Evolutionary conservation across 2,329 filamentous ascomycete species (phyloP), one percentile per base, ranked within the genome.

Genomic region (Colletotrichum sansevieriae): DNA sequence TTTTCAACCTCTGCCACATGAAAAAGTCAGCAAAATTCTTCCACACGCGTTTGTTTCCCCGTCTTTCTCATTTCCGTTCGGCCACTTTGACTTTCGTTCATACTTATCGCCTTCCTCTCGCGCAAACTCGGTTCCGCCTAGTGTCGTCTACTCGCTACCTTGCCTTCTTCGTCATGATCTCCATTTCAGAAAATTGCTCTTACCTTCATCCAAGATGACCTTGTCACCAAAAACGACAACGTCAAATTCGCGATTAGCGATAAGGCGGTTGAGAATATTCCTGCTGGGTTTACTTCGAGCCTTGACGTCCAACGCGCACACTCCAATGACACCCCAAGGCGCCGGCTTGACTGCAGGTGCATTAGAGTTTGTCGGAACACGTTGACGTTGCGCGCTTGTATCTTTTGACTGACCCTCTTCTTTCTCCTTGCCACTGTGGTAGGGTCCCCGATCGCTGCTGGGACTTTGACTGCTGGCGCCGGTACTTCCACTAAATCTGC

Each of bases 191-290:
- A 20, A 9, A 4, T 41, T 10, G 41, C 44, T 33, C 84, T 73
- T 74, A 88, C 88, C 87, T 87, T 99, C 96, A 76, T 99, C 96
- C 41, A 99, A 85, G 73, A 99, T 99, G 49, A 98, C 95, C 81
- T 99, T 99, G 83, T 99, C 96, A 55, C 96, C 97, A 82, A 99
- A 99, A 12, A 99, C 95, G 70, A 97, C 91, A 25, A 98, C 95
- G 75, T 99, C 95, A 76, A 99, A 98, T 74, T 98, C 95, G 57
- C 91, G 89, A 72, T 97, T 95, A 39, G 92, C 90, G 72, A 98
- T 95, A 20, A 99, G 85, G 58, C 95, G 90, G 76, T 97, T 98
- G 68, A 99, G 83, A 73, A 99, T 99, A 76, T 97, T 98, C 73
- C 97, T 88, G 77, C 95, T 98, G 1, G 96, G 96, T 80, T 98